Base-by-base conservation (phyloP, 352 stramenopile species). In the Pythium diclinum region DNA sequence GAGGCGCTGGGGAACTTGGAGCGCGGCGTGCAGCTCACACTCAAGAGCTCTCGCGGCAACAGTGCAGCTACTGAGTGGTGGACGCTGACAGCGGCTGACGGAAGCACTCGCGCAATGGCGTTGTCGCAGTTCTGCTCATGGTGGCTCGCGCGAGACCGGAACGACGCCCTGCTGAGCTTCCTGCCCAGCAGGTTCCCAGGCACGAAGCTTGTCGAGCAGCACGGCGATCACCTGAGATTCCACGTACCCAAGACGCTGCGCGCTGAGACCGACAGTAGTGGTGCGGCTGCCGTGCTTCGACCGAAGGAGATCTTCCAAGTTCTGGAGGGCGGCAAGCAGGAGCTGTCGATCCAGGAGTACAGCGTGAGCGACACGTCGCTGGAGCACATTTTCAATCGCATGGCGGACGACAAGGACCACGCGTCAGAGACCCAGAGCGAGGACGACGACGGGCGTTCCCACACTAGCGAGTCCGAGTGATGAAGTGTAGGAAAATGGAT, bases 331-430 rank as follows among this genome's bases (percentile, higher is more conserved):
- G 74, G 79, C 59, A 94, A 88, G 61, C 59, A 69, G 8, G 46
- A 71, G 23, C 69, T 96, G 10, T 56, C 71, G 0, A 80, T 98
- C 44, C 76, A 81, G 23, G 87, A 96, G 68, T 98, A 98, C 68
- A 87, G 80, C 38, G 78, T 98, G 55, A 93, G 83, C 49, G 88
- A 97, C 60, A 92, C 88, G 30, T 95, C 89, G 25, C 76, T 97
- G 21, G 92, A 98, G 70, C 81, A 95, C 65, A 95, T 98, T 62
- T 98, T 98, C 81, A 97, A 97, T 71, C 77, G 78, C 66, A 96
- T 98, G 79, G 92, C 91, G 30, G 65, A 66, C 38, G 65, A 71
- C 13, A 51, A 25, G 19, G 44, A 51, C 44, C 44, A 23, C 44
- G 44, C 17, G 3, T 51, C 44, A 6, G 44, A 51, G 44, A 51